Evolutionary conservation across 176 grass and related monocot genomes (phyloP), one percentile per base, ranked within the genome.

Genomic region (Calamus simplicifolius): DNA sequence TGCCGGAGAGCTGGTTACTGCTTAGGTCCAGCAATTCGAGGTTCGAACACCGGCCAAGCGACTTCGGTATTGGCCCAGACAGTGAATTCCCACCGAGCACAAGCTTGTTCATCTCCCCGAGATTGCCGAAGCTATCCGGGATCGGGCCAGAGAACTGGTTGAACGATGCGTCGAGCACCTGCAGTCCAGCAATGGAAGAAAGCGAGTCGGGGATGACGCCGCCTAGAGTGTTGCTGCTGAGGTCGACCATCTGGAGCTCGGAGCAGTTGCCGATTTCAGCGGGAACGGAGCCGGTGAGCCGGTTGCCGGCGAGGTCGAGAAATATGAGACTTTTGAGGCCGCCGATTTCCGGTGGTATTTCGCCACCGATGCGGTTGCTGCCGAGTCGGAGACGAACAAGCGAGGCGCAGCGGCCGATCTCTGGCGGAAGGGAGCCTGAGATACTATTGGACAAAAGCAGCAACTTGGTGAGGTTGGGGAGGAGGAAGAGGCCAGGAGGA

Each of bases 401-500:
- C 51, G 58, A 85, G 16, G 48, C 51, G 3, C 87, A 77, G 29
- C 52, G 59, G 18, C 84, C 84, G 3, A 98, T 85, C 77, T 98
- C 93, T 5, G 23, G 48, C 10, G 93, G 84, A 17, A 98, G 38
- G 0, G 70, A 17, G 14, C 93, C 93, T 12, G 93, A 98, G 19
- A 98, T 76, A 29, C 92, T 87, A 27, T 98, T 98, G 13, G 87
- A 98, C 1, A 92, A 63, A 16, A 98, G 76, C 1, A 98, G 68
- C 17, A 98, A 62, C 66, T 98, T 98, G 51, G 93, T 98, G 66
- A 98, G 93, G 63, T 98, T 98, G 54, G 73, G 81, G 3, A 98
- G 74, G 7, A 79, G 25, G 66, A 98, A 92, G 25, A 98, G 78
- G 4, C 84, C 93, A 0, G 93, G 69, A 6, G 93, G 93, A 0